phyloP scores from a whole-genome alignment of 2,329 filamentous ascomycete species.

The Diaporthe sp. region DNA sequence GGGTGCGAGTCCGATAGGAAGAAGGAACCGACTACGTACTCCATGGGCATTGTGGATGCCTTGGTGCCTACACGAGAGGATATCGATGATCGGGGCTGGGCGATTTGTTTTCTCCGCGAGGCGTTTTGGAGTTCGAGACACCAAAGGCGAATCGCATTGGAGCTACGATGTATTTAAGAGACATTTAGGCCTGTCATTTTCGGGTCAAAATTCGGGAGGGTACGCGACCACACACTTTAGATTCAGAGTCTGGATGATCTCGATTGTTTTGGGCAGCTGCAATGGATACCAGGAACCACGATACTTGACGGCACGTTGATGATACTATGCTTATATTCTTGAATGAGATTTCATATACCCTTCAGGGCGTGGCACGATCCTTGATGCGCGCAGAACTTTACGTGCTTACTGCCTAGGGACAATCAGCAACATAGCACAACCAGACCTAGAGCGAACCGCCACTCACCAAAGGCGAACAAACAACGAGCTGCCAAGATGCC shows the following conservation, averaged over 20 bases:
- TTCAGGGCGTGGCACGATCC: neutral
- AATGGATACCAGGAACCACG: constrained; percentile 1
- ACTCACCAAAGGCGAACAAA: neutral
- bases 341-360: constrained; percentile 16
- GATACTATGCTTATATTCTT: neutral
- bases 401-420: neutral
- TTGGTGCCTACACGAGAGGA: neutral
- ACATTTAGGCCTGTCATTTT: neutral
- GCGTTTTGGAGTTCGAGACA: neutral
- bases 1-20: accelerated
- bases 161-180: neutral
- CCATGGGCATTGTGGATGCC: no score
- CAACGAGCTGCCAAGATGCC: neutral
- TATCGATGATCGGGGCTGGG: neutral
- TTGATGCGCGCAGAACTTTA: neutral
- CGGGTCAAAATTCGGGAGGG: neutral
- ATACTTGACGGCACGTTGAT: neutral
- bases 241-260: neutral
- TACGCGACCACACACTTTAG: neutral
- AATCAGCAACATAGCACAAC: neutral
- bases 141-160: neutral
- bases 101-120: neutral
- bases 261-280: neutral
- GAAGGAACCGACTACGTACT: neutral
- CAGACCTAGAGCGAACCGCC: neutral